Evolutionary conservation across 1,139 yeast genomes (phyloP), one percentile per base, ranked within the genome.

Genomic region (Wickerhamomyces sp.): DNA sequence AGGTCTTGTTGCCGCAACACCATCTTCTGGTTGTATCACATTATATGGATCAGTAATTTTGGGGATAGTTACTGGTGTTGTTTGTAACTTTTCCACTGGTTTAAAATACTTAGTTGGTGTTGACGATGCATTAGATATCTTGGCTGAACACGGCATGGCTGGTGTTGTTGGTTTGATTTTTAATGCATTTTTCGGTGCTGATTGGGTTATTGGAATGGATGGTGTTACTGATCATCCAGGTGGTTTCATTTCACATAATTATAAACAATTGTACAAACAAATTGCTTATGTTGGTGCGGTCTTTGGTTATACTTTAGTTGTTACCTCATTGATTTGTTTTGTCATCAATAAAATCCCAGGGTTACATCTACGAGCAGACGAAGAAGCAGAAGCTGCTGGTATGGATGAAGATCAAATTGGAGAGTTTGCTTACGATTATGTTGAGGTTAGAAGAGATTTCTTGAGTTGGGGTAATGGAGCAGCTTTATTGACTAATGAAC

Each of bases 81-180:
- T 85, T 38, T 93, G 98, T 77, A 91, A 93, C 72, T 87, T 87
- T 61, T 73, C 96, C 47, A 91, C 98, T 46, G 86, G 89, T 61
- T 69, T 93, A 65, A 93, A 93, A 69, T 89, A 86, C 63, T 67
- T 88, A 50, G 71, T 85, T 45, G 77, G 76, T 50, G 93, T 90
- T 47, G 98, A 93, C 65, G 99, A 93, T 67, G 84, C 97, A 4
- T 74, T 93, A 60, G 98, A 93, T 83, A 84, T 91, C 42, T 77
- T 93, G 64, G 98, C 98, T 26, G 98, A 91, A 79, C 99, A 93
- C 84, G 98, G 96, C 45, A 76, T 93, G 59, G 98, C 98, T 0
- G 99, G 99, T 34, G 75, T 90, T 42, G 76, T 93, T 43, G 98
- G 99, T 0, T 75, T 91, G 40, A 50, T 93, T 13, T 90, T 89